Base-by-base conservation (phyloP, 2,329 filamentous ascomycete genomes). In the Botrytis squamosa region DNA sequence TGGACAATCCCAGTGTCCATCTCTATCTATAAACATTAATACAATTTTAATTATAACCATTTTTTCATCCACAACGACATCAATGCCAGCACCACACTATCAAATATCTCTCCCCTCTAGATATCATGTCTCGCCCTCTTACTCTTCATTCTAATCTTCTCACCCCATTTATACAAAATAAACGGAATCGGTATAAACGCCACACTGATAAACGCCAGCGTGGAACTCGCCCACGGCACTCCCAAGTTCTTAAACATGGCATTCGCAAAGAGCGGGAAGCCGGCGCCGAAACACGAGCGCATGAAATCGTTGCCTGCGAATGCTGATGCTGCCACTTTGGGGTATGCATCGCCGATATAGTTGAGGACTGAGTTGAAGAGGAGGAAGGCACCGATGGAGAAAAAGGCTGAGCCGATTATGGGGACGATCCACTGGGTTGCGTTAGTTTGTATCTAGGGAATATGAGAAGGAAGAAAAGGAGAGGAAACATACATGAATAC, bases 101-200 rank as follows among this genome's bases (percentile, higher is more conserved):
- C 4, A 18, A 40, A 1, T 38, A 2, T 14, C 49, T 10, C 2
- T 9, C 44, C 46, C 57, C 20, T 38, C 42, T 70, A 71, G 12
- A 71, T 52, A 44, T 71, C 70, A 57, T 71, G 70, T 33, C 70
- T 71, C 22, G 70, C 70, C 36, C 36, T 71, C 60, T 66, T 71
- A 66, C 70, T 71, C 33, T 29, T 40, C 33, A 55, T 46, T 60
- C 90, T 85, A 76, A 92, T 88, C 80, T 81, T 85, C 80, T 83
- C 83, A 64, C 90, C 90, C 79, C 89, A 91, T 65, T 86, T 80
- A 81, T 87, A 89, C 78, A 92, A 91, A 75, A 88, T 79, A 69
- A 91, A 84, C 22, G 90, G 90, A 70, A 92, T 91, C 0, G 90
- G 90, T 0, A 89, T 85, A n/a, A 91, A 83, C 0, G 83, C 81